Conservation (phyloP, 441 rosid species). For the Corymbia citriodora region DNA sequence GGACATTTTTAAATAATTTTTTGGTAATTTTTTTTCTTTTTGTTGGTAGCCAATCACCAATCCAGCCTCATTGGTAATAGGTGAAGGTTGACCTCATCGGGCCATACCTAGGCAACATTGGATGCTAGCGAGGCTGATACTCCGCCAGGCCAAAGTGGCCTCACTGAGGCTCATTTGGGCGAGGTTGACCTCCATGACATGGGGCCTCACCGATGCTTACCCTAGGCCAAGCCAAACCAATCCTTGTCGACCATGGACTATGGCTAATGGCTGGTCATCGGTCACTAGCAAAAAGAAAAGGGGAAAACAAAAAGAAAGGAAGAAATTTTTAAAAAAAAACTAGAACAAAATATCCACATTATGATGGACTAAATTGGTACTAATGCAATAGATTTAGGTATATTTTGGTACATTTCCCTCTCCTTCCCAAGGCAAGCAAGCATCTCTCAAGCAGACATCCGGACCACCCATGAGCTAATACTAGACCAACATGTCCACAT, state of each 20-base stretch:
- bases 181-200: fast-evolving
- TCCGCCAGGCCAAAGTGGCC: fast-evolving
- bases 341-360: fast-evolving
- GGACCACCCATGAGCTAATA: neutral
- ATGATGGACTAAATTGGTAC: fast-evolving
- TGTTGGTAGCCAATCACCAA: fast-evolving
- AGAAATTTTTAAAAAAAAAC: neutral
- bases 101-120: fast-evolving
- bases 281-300: fast-evolving
- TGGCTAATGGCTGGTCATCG: fast-evolving
- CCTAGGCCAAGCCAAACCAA: no score
- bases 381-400: fast-evolving
- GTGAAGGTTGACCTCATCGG: fast-evolving
- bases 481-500: neutral
- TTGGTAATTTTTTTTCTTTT: no score
- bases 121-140: fast-evolving
- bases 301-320: no score
- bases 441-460: neutral
- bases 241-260: fast-evolving
- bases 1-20: fast-evolving
- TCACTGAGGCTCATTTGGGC: neutral
- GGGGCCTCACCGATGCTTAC: fast-evolving
- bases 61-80: fast-evolving
- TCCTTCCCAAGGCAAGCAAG: neutral
- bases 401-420: neutral